Conservation (phyloP, 257 asterid genomes). For the Solanum lignicaule region DNA sequence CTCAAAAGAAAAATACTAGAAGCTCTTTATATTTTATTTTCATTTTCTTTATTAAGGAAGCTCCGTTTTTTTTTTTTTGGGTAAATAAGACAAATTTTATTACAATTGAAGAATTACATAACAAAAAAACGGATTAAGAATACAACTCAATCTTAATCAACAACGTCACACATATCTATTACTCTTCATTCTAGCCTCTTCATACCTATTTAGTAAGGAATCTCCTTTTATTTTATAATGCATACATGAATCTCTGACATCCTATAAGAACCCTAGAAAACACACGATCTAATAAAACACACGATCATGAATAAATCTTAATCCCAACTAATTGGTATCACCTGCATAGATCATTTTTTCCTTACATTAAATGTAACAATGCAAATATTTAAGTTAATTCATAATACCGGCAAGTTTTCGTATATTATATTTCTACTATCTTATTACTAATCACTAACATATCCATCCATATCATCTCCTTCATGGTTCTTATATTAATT, state of each 20-base stretch:
- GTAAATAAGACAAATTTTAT: neutral
- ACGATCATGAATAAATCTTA: neutral
- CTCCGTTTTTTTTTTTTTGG: neutral
- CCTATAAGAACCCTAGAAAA: neutral
- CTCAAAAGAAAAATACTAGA: neutral
- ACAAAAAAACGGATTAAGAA: neutral
- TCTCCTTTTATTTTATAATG: neutral
- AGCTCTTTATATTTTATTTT: neutral
- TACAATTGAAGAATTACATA: neutral
- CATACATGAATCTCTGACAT: neutral
- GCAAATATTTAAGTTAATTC: neutral
- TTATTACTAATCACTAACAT: neutral
- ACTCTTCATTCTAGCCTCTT: neutral
- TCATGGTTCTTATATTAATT: neutral
- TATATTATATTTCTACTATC: neutral
- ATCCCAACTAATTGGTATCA: neutral
- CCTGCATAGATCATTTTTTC: neutral
- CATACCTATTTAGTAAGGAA: neutral
- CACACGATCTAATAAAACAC: neutral
- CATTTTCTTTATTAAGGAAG: neutral
- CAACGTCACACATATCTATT: neutral
- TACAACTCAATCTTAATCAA: neutral
- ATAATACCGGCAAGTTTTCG: neutral
- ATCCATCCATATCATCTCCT: neutral
- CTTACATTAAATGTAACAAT: neutral